A percentile compares a stretch with the other conserved stretches of the same genome.
Evolutionary conservation across 2,329 filamentous ascomycete genomes (phyloP).

Genomic region (Clonostachys chloroleuca): DNA sequence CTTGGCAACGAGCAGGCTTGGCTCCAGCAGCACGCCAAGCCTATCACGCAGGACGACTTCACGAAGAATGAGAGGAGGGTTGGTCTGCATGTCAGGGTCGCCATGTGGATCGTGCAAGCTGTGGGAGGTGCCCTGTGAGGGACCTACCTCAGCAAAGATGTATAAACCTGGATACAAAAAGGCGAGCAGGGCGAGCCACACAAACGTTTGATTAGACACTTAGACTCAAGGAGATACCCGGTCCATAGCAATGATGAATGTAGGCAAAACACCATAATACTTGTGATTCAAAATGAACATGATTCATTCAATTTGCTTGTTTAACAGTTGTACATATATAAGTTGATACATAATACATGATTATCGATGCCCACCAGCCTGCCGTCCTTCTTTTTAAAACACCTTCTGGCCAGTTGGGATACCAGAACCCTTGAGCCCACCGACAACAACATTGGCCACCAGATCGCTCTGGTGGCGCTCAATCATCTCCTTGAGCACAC

Average conservation of each 20-base stretch:
- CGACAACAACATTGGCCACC: conserved; percentile 38
- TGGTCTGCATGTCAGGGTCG: conserved; percentile 75
- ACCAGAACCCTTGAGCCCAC: conserved; percentile 26
- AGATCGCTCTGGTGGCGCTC: conserved; percentile 67
- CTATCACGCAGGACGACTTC: conserved; percentile 73
- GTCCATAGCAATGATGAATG: too few relatives aligned
- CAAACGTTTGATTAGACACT: too few relatives aligned
- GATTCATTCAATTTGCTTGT: background rate
- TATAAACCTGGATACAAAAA: too few relatives aligned
- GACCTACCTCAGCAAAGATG: background rate
- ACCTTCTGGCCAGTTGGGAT: conserved; percentile 30
- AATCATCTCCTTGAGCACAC: conserved; percentile 73
- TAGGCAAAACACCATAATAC: too few relatives aligned
- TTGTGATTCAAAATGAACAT: too few relatives aligned
- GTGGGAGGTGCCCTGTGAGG: conserved; percentile 79
- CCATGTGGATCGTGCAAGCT: conserved; percentile 89
- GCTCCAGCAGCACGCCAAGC: conserved; percentile 69
- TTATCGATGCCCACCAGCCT: background rate
- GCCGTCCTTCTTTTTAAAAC: conserved; percentile 1
- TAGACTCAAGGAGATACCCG: too few relatives aligned
- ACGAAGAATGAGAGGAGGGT: conserved; percentile 78
- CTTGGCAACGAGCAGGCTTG: conserved; percentile 78
- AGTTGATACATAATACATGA: background rate
- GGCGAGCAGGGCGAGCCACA: too few relatives aligned
- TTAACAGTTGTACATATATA: background rate